Conservation (phyloP, 805 yeast species). For the Grigorovia jiainica region DNA sequence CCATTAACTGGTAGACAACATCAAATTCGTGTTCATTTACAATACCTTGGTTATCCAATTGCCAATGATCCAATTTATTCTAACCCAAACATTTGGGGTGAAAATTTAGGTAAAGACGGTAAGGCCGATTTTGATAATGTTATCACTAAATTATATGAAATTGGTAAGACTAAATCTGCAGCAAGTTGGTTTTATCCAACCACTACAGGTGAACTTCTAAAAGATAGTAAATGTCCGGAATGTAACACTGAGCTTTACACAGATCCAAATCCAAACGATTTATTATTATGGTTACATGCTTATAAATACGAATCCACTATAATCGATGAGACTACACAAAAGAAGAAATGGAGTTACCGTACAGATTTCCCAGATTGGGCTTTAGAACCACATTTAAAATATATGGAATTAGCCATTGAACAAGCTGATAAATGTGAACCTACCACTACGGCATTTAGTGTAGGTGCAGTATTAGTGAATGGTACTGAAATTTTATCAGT, state of each 20-base stretch:
- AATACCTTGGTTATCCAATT: constrained; percentile 77
- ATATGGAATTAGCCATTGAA: constrained; percentile 66
- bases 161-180: constrained; percentile 64
- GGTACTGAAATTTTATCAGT: constrained; percentile 56
- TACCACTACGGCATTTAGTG: constrained; percentile 80
- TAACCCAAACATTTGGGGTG: constrained; percentile 76
- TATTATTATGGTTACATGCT: constrained; percentile 87
- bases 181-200: constrained; percentile 57
- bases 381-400: constrained; percentile 40
- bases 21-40: constrained; percentile 88
- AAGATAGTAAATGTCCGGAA: constrained; percentile 47
- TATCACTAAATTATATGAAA: constrained; percentile 39
- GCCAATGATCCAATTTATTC: constrained; percentile 89
- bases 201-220: constrained; percentile 56
- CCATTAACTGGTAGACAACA: constrained; percentile 93
- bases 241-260: constrained; percentile 67
- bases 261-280: constrained; percentile 82
- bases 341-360: constrained; percentile 55
- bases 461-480: constrained; percentile 75
- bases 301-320: constrained; percentile 55
- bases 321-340: constrained; percentile 15
- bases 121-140: constrained; percentile 42
- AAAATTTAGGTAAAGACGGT: constrained; percentile 51
- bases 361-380: constrained; percentile 85
- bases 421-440: constrained; percentile 76